Evolutionary conservation across 768 basidiomycete species (phyloP).

Genomic region (Scleroderma citrinum): DNA sequence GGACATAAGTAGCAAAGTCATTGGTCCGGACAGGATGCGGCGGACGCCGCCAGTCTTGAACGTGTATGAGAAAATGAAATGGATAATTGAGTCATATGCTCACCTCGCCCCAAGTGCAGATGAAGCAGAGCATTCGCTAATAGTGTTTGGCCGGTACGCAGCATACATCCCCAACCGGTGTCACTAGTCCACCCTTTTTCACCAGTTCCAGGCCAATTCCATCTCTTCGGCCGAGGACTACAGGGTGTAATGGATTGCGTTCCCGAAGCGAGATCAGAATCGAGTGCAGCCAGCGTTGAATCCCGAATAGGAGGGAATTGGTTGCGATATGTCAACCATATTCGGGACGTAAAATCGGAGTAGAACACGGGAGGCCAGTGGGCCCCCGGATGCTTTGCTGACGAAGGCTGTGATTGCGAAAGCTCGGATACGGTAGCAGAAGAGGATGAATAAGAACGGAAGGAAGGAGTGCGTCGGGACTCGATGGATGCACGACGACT

Average conservation of each 20-base stretch:
- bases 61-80: slow-evolving; percentile 8
- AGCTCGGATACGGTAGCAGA: slow-evolving; percentile 30
- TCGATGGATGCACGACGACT: slow-evolving; percentile 36
- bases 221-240: slow-evolving; percentile 45
- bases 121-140: slow-evolving; percentile 76
- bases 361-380: slow-evolving; percentile 84
- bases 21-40: slow-evolving; percentile 50
- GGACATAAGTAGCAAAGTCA: slow-evolving; percentile 82
- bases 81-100: slow-evolving; percentile 11
- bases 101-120: slow-evolving; percentile 71
- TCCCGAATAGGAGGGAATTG: slow-evolving; percentile 81
- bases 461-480: slow-evolving; percentile 37
- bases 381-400: slow-evolving; percentile 26
- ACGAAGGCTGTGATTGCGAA: slow-evolving; percentile 33
- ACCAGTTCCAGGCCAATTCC: slow-evolving; percentile 58
- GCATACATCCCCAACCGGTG: slow-evolving; percentile 90
- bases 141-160: slow-evolving; percentile 80
- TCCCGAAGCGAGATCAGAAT: slow-evolving; percentile 27
- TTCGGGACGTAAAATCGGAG: slow-evolving; percentile 77
- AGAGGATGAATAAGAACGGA: slow-evolving; percentile 41
- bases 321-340: slow-evolving; percentile 91
- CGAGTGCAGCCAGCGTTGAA: slow-evolving; percentile 40
- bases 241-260: slow-evolving; percentile 30
- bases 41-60: slow-evolving; percentile 80
- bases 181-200: slow-evolving; percentile 83